Conservation (phyloP, 75 land plant genomes). For the Larix kaempferi region DNA sequence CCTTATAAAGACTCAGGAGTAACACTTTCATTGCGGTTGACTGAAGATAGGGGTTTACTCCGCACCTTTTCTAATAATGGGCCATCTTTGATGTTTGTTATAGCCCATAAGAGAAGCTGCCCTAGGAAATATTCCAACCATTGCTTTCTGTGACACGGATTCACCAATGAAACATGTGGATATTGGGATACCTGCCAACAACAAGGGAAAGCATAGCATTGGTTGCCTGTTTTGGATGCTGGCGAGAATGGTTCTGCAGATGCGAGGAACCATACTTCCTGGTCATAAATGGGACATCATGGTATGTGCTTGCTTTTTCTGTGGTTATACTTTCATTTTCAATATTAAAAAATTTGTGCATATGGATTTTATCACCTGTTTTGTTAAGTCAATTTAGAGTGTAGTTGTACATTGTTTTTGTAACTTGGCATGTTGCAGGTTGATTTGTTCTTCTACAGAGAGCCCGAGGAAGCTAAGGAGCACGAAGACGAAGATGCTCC, state of each 20-base stretch:
- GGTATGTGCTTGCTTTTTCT: conserved; percentile 29
- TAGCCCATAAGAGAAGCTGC: conserved; percentile 84
- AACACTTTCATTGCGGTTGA: too few relatives aligned
- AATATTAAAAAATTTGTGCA: background rate
- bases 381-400: background rate
- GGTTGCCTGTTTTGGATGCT: conserved; percentile 84
- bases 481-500: conserved; percentile 62
- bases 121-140: conserved; percentile 79
- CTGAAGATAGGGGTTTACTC: too few relatives aligned
- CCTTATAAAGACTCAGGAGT: too few relatives aligned
- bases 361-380: background rate
- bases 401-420: background rate
- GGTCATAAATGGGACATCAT: conserved; percentile 86
- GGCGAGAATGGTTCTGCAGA: conserved; percentile 86
- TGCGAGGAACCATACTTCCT: conserved; percentile 74
- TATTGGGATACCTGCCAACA: conserved; percentile 85
- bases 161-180: conserved; percentile 88
- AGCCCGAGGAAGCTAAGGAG: conserved; percentile 84
- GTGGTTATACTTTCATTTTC: background rate
- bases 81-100: background rate
- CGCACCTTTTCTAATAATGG: too few relatives aligned
- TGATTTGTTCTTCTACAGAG: conserved; percentile 80
- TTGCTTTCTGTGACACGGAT: conserved; percentile 94
- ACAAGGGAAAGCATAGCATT: conserved; percentile 86
- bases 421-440: conserved; percentile 41